phyloP scores from a whole-genome alignment of 192 early-diverging fungal genomes.

The Globomyces pollinis-pini region DNA sequence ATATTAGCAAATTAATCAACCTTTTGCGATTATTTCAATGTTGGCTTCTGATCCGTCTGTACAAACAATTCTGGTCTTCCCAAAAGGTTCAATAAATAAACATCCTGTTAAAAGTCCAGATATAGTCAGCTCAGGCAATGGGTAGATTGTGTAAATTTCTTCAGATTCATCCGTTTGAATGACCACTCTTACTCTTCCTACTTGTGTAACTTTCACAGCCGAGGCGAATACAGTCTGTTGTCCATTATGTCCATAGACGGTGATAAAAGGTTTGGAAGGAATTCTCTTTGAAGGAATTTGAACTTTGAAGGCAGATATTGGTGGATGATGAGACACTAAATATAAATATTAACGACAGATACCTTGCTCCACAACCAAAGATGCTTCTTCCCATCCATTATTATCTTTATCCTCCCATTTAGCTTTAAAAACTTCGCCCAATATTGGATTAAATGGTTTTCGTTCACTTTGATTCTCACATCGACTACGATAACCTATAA shows the following conservation, averaged over 20 bases:
- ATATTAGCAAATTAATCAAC: too few relatives aligned
- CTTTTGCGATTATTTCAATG: constrained; percentile 66
- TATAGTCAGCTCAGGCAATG: constrained; percentile 65
- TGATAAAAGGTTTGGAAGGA: background rate
- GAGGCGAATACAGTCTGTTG: constrained; percentile 69
- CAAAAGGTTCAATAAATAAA: constrained; percentile 57
- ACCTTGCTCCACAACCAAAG: constrained; percentile 59
- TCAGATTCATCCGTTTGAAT: constrained; percentile 44
- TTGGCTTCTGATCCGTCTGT: constrained; percentile 44
- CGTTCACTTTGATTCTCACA: constrained; percentile 68
- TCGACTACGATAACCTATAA: too few relatives aligned
- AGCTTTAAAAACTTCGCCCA: constrained; percentile 63
- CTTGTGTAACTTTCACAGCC: constrained; percentile 68
- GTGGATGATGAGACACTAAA: constrained; percentile 76
- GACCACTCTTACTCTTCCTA: constrained; percentile 60
- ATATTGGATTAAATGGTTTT: constrained; percentile 64
- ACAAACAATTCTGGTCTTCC: constrained; percentile 49
- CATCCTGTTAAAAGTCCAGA: constrained; percentile 64
- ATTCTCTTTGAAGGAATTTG: background rate
- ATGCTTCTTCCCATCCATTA: constrained; percentile 31
- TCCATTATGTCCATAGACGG: constrained; percentile 22
- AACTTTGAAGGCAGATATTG: constrained; percentile 48
- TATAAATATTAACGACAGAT: too few relatives aligned
- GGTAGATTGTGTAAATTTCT: constrained; percentile 58
- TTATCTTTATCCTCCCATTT: constrained; percentile 46